A percentile compares a stretch with the other conserved stretches of the same genome.
Conservation (phyloP, 2,329 filamentous ascomycete species). For the Verticillium dahliae region DNA sequence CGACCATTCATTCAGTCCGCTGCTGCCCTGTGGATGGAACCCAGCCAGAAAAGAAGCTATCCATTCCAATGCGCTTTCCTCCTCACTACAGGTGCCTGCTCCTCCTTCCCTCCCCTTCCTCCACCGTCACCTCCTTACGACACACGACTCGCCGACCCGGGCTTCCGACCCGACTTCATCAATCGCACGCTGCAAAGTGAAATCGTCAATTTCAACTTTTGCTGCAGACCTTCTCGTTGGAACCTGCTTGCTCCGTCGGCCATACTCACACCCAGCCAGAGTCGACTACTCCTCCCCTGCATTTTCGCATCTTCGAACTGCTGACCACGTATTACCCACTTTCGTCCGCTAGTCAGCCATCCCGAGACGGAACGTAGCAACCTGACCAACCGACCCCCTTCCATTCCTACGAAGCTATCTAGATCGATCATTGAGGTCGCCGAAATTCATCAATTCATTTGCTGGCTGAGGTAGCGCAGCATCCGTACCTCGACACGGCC, state of each 20-base stretch:
- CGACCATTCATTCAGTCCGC: neutral
- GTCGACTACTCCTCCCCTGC: neutral
- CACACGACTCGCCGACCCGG: neutral
- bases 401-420: neutral
- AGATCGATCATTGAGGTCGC: neutral
- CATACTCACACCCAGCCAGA: neutral
- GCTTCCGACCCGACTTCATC: neutral
- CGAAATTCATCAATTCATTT: neutral
- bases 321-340: slow-evolving; percentile 1
- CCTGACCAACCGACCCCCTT: neutral
- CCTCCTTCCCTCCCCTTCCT: neutral
- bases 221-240: neutral
- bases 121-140: neutral
- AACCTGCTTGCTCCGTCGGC: neutral
- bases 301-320: neutral
- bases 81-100: neutral
- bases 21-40: neutral
- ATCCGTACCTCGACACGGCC: neutral
- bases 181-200: neutral
- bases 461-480: neutral
- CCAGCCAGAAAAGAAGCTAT: neutral
- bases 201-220: neutral
- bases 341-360: neutral
- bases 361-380: neutral
- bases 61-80: neutral